phyloP scores from a whole-genome alignment of 2,329 filamentous ascomycete species.

The Verticillium albo-atrum region DNA sequence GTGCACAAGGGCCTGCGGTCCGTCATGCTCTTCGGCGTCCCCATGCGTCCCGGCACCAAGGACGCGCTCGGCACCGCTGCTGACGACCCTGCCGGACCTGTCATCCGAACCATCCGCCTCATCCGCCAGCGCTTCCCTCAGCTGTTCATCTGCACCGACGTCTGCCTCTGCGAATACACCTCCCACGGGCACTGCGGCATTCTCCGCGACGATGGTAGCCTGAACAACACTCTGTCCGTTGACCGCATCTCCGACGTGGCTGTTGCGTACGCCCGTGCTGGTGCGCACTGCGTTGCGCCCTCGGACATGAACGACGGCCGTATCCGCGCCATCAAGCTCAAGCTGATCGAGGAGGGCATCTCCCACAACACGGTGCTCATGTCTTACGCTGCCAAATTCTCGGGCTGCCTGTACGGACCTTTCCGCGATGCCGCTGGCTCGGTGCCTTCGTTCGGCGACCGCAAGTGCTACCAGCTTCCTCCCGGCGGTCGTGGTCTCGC shows the following conservation, averaged over 20 bases:
- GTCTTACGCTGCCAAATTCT: conserved; percentile 98
- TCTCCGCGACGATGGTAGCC: conserved; percentile 81
- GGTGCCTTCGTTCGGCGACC: conserved; percentile 85
- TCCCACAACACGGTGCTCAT: conserved; percentile 89
- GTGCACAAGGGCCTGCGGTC: conserved; percentile 86
- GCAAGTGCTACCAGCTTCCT: conserved; percentile 94
- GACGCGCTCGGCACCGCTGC: conserved; percentile 88
- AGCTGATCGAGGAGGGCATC: conserved; percentile 91
- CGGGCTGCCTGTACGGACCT: conserved; percentile 90
- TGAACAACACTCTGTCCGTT: conserved; percentile 91
- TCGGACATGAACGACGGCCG: conserved; percentile 99
- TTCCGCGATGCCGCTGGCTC: conserved; percentile 97
- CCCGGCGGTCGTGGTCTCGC: conserved; percentile 89
- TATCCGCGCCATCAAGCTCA: conserved; percentile 95
- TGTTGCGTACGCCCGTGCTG: conserved; percentile 92
- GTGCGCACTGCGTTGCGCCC: conserved; percentile 93
- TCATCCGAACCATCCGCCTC: conserved; percentile 81
- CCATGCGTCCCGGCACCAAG: conserved; percentile 74
- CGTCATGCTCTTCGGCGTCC: conserved; percentile 94
- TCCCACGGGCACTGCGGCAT: conserved; percentile 98
- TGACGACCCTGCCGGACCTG: conserved; percentile 88
- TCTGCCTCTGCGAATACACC: conserved; percentile 98
- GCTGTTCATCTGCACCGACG: conserved; percentile 86
- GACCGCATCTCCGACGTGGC: conserved; percentile 97
- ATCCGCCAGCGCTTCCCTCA: conserved; percentile 82